Evolutionary conservation across 805 yeast genomes (phyloP), one percentile per base, ranked within the genome.

Genomic region (Candida multigemmis): DNA sequence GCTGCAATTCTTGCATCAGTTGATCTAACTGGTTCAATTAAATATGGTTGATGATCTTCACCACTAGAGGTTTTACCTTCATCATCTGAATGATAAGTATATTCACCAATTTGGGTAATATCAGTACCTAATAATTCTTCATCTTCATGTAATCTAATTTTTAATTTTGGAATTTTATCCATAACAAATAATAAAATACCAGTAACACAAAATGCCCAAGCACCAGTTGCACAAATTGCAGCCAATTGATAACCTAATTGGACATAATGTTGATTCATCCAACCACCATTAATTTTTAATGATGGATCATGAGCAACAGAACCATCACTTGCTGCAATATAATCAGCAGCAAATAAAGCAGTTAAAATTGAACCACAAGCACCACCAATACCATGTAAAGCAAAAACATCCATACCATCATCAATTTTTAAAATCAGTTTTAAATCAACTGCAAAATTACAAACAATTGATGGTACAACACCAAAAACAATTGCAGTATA

Each of bases 331-430:
- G 84, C 86, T 24, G 93, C 79, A 41, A 87, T 76, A 57, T 87
- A 85, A 59, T 82, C 83, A 26, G 93, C 84, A 15, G 97, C 94
- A 53, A 89, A 89, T 37, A 89, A 65, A 49, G 95, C 97, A 14
- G 96, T 89, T 53, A 86, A 53, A 13, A 80, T 60, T 15, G 84
- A 74, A 28, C 97, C 97, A 37, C 71, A 61, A 44, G 79, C 71
- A 29, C 96, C 96, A 54, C 96, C 97, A 36, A 87, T 77, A 44
- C 95, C 96, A 56, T 89, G 96, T 29, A 87, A 62, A 18, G 96
- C 83, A 60, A 82, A 89, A 25, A 86, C 94, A 54, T 87, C 96
- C 67, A 87, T 68, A 61, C 96, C 95, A 53, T 89, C 97, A 54
- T 89, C 97, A 38, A 89, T 80, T 31, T 68, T 70, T 36, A 89